Evolutionary conservation across 2,329 filamentous ascomycete genomes (phyloP), one percentile per base, ranked within the genome.

Genomic region (Neopestalotiopsis rosae): DNA sequence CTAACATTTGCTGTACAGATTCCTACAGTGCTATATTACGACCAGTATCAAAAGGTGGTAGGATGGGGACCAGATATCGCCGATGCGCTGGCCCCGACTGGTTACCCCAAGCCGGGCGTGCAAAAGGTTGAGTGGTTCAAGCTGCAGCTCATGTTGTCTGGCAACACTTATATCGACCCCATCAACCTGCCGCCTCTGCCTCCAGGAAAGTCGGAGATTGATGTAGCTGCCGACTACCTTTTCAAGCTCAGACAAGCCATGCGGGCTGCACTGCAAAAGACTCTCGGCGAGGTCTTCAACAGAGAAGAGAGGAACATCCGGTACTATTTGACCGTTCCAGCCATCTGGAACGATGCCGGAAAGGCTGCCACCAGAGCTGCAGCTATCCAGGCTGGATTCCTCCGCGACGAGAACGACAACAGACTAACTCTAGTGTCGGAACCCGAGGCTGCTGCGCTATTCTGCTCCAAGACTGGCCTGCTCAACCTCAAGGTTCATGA

Each of bases 101-200:
- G 96, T 72, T 98, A 98, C 81, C 96, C 96, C 74, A 98, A 98
- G 86, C 94, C 94, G 42, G 95, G 95, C 72, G 95, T 99, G 74
- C 96, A 98, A 82, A 98, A 98, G 85, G 95, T 98, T 30, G 96
- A 98, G 84, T 99, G 96, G 96, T 98, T 99, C 89, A 98, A 98
- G 87, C 89, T 99, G 74, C 96, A 99, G 84, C 90, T 99, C 68
- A 98, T 98, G 96, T 88, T 98, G 71, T 98, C 94, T 70, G 96
- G 96, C 72, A 98, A 98, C 87, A 98, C 96, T 59, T 98, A 98
- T 82, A 98, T 98, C 79, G 96, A 98, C 81, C 96, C 96, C 71
- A 98, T 98, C 85, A 98, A 98, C 88, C 90, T 99, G 74, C 96
- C 96, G 62, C 96, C 96, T 72, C 92, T 98, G 80, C 96, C 96